A percentile compares a stretch with the other conserved stretches of the same genome.
These are phyloP conservation scores for Solanum bulbocastanum DNA, from an alignment of 257 asterid species.

Conservation along the genomic window DNA sequence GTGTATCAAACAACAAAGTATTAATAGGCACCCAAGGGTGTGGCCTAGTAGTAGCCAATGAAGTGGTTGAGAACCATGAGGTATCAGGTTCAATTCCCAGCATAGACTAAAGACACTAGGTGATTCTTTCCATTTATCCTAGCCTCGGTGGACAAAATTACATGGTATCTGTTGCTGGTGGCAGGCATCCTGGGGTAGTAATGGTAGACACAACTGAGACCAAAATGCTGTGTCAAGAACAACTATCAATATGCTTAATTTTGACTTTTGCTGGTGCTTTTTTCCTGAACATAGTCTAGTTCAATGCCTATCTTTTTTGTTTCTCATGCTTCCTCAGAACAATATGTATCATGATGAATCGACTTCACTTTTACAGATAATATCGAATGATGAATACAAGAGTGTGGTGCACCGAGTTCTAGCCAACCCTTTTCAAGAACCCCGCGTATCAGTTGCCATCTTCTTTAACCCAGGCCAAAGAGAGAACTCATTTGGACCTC, in stretches of 20 bases:
- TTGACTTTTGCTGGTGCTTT: background rate
- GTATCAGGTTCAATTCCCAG: background rate
- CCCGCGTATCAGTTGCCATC: conserved; percentile 29
- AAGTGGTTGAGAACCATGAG: no score
- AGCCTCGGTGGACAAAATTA: background rate
- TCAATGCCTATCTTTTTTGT: background rate
- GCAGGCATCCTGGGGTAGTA: background rate
- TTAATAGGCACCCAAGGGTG: background rate
- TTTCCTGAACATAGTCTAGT: background rate
- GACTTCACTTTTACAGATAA: conserved; percentile 19
- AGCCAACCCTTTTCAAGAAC: conserved; percentile 22
- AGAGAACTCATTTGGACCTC: conserved; percentile 26
- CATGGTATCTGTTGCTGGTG: background rate
- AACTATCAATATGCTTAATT: background rate
- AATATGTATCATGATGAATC: background rate
- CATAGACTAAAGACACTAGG: background rate
- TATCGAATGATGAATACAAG: conserved; percentile 31
- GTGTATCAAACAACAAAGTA: background rate
- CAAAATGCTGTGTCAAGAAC: background rate
- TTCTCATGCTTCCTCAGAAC: background rate
- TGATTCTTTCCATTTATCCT: background rate
- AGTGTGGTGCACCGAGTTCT: conserved; percentile 36
- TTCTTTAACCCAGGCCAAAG: conserved; percentile 28
- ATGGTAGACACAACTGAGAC: background rate
- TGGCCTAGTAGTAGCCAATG: background rate